Evolutionary conservation across 768 basidiomycete genomes (phyloP).

Genomic region (Trametes cubensis): DNA sequence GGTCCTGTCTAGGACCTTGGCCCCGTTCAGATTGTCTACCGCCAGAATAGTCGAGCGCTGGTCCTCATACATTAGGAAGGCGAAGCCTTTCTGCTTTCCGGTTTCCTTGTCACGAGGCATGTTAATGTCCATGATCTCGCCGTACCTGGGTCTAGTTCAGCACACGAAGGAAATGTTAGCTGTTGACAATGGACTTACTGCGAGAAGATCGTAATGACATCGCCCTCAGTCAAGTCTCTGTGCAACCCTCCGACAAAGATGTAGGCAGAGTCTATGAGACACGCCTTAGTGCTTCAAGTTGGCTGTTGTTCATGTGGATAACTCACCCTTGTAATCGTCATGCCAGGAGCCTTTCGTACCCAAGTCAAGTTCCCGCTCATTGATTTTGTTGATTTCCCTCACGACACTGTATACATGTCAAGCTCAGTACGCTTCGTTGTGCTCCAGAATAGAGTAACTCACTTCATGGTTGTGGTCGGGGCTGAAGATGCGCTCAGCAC

Average conservation of each 20-base stretch:
- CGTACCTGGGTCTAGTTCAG: conserved; percentile 61
- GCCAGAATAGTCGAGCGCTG: conserved; percentile 95
- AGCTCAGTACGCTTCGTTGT: background rate
- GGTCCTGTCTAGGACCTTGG: conserved; percentile 81
- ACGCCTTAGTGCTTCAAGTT: background rate
- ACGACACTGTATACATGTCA: conserved; percentile 65
- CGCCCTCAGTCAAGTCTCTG: conserved; percentile 92
- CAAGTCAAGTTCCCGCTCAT: conserved; percentile 84
- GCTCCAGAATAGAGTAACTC: conserved; percentile 31
- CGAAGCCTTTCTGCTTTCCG: conserved; percentile 89
- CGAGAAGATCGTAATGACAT: conserved; percentile 96
- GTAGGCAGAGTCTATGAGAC: conserved; percentile 84
- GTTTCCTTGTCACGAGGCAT: conserved; percentile 93
- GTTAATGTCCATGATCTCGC: conserved; percentile 95
- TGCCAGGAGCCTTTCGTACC: conserved; percentile 86
- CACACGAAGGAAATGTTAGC: background rate
- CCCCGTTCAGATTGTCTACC: conserved; percentile 98
- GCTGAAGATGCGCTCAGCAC: background rate
- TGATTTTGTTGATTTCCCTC: conserved; percentile 91
- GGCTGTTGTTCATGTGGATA: background rate
- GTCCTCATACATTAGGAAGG: conserved; percentile 98
- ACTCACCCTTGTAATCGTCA: conserved; percentile 85
- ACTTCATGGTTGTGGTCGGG: conserved; percentile 64
- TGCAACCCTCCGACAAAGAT: conserved; percentile 90
- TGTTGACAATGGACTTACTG: conserved; percentile 61